Evolutionary conservation across 1,284 basidiomycete genomes (phyloP).

Genomic region (Sporisorium scitamineum): DNA sequence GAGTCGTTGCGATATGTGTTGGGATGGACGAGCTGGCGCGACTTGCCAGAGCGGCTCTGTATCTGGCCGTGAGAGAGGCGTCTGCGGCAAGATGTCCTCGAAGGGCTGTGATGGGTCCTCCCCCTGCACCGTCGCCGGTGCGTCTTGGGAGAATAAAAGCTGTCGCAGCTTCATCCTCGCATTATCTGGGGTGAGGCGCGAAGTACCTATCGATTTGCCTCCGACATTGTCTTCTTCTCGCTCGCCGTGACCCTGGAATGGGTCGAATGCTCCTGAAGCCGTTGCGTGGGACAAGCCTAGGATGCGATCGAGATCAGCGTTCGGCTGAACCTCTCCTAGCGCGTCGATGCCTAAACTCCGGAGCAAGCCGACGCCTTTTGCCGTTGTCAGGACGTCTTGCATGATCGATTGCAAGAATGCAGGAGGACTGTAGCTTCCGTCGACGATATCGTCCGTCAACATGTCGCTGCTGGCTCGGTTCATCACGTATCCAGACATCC

Average conservation of each 20-base stretch:
- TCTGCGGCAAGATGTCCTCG: conserved; percentile 12
- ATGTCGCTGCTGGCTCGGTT: not conserved
- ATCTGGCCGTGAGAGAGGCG: conserved; percentile 30
- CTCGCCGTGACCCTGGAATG: not conserved
- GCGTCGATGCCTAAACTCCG: conserved; percentile 49
- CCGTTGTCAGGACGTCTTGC: conserved; percentile 34
- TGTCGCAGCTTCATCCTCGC: conserved; percentile 15
- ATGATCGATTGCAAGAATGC: conserved; percentile 41
- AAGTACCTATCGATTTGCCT: not conserved
- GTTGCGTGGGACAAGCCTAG: conserved; percentile 9
- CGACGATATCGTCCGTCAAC: conserved; percentile 2
- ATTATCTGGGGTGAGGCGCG: not conserved
- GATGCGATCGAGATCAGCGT: conserved; percentile 19
- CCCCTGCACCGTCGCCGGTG: not conserved
- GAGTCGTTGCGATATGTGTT: conserved; percentile 16
- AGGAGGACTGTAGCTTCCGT: conserved; percentile 30
- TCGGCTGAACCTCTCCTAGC: conserved; percentile 34
- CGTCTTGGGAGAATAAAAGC: conserved; percentile 16
- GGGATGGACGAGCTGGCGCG: not conserved
- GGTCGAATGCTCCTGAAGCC: not conserved
- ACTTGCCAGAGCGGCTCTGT: conserved; percentile 13
- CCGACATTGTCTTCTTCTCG: not conserved
- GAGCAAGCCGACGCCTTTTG: conserved; percentile 48
- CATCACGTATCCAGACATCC: conserved; percentile 28
- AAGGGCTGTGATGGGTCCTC: not conserved